Conservation (phyloP, 805 yeast genomes). For the Starmerella floris region DNA sequence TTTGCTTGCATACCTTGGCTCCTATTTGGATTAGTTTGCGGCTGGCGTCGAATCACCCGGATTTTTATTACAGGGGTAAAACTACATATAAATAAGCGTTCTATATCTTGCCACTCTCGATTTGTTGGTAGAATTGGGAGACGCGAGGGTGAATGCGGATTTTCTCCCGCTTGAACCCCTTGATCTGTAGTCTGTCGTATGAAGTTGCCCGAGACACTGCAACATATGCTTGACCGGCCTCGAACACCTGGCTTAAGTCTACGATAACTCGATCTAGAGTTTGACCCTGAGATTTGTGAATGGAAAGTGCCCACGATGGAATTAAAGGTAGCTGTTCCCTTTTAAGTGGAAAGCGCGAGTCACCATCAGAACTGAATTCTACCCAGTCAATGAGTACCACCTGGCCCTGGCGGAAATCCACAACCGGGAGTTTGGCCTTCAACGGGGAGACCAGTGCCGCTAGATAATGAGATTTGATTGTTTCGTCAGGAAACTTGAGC, state of each 20-base stretch:
- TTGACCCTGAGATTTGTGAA: constrained; percentile 94
- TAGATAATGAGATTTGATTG: neutral
- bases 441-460: constrained; percentile 9
- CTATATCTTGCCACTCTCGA: constrained; percentile 16
- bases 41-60: no score
- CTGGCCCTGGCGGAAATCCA: constrained; percentile 17
- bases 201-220: constrained; percentile 85
- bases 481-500: constrained; percentile 9
- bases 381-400: constrained; percentile 13
- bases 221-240: constrained; percentile 90
- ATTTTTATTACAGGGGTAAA: no score
- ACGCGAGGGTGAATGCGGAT: constrained; percentile 67
- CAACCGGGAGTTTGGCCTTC: constrained; percentile 14
- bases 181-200: constrained; percentile 65
- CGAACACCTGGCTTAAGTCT: constrained; percentile 65
- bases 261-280: constrained; percentile 64
- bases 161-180: constrained; percentile 50
- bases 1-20: no score
- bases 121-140: constrained; percentile 42
- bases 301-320: constrained; percentile 88
- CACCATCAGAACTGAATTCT: constrained; percentile 13
- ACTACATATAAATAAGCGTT: no score
- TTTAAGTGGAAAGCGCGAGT: constrained; percentile 35
- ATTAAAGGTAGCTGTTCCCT: constrained; percentile 73
- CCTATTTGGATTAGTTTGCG: no score